These are phyloP conservation scores for Pneumocystis canis DNA, from an alignment of 1,139 yeast genomes.

Conservation along the genomic window DNA sequence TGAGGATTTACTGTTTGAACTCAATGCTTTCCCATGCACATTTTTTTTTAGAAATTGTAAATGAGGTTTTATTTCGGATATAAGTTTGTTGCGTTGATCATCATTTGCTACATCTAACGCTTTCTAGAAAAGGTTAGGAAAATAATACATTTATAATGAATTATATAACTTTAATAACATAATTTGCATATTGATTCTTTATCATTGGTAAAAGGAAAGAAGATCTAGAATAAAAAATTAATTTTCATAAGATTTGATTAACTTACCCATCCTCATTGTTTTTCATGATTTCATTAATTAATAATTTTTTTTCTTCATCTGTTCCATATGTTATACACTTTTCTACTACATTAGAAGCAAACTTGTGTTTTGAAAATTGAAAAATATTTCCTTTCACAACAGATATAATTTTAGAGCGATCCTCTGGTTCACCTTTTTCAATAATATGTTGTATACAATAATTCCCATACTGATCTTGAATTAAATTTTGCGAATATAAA, in stretches of 20 bases:
- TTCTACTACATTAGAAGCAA: conserved; percentile 95
- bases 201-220: conserved; percentile 41
- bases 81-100: conserved; percentile 34
- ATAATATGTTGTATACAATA: conserved; percentile 92
- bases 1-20: conserved; percentile 36
- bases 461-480: conserved; percentile 94
- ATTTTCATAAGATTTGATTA: neutral
- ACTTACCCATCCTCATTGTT: conserved; percentile 14
- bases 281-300: conserved; percentile 46
- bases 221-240: conserved; percentile 13
- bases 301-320: conserved; percentile 42
- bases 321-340: conserved; percentile 72
- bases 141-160: neutral
- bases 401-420: conserved; percentile 37
- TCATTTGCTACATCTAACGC: conserved; percentile 70
- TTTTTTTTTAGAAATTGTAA: conserved; percentile 28
- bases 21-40: conserved; percentile 63
- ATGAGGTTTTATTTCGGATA: conserved; percentile 28
- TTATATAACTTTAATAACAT: conserved; percentile 40
- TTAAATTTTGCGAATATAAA: conserved; percentile 56
- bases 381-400: conserved; percentile 49
- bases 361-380: conserved; percentile 79
- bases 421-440: conserved; percentile 53
- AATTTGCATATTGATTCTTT: conserved; percentile 95
- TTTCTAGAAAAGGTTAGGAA: conserved; percentile 38